Evolutionary conservation across 164 flowering plant species (phyloP).

Genomic region (Berberis vulgaris): DNA sequence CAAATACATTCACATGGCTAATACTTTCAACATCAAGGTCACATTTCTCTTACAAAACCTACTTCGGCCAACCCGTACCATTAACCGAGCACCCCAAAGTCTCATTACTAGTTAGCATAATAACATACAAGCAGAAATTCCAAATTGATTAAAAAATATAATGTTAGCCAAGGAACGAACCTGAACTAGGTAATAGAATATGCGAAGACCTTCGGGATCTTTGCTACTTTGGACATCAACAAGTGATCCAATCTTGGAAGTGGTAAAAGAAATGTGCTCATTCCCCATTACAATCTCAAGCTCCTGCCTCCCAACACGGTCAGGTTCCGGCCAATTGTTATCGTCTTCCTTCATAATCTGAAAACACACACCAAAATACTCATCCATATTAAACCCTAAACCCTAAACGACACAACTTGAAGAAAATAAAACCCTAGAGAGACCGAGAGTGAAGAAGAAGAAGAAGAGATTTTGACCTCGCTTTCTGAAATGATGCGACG

Average conservation of each 20-base stretch:
- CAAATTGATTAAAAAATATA: too few species aligned
- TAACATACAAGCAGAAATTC: too few species aligned
- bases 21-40: too few species aligned
- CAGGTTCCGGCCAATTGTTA: conserved; percentile 93
- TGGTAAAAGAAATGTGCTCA: conserved; percentile 93
- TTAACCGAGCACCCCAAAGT: too few species aligned
- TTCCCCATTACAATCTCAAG: conserved; percentile 98
- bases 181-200: conserved; percentile 96
- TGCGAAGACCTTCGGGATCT: conserved; percentile 97
- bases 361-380: neutral
- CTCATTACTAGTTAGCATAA: too few species aligned
- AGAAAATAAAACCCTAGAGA: neutral
- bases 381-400: neutral
- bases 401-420: neutral
- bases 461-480: conserved; percentile 38
- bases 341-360: conserved; percentile 98
- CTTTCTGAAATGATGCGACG: conserved; percentile 83
- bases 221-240: conserved; percentile 94
- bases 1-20: too few species aligned
- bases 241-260: conserved; percentile 95
- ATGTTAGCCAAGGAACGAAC: conserved; percentile 17
- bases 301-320: conserved; percentile 86
- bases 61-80: too few species aligned
- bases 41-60: too few species aligned
- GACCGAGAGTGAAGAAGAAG: too few species aligned